Evolutionary conservation across 139 green algal species (phyloP).

Genomic region (Edaphochlamys debaryana): DNA sequence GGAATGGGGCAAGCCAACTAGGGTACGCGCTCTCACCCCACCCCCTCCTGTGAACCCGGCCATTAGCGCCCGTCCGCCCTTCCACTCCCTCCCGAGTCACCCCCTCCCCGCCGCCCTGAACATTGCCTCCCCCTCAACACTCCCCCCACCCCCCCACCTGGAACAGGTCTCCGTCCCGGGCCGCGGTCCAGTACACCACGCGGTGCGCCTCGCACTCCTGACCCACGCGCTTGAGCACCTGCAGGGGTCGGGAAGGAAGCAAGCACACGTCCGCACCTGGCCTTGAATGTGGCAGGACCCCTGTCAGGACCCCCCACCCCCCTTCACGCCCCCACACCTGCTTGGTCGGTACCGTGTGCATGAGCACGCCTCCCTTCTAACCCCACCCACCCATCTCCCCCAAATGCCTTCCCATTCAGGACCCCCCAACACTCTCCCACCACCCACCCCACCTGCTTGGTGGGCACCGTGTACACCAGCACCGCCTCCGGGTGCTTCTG

Average conservation of each 20-base stretch:
- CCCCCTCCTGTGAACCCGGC: no score
- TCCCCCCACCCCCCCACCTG: constrained; percentile 40
- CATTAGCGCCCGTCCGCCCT: no score
- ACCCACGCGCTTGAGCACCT: constrained; percentile 66
- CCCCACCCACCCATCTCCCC: neutral
- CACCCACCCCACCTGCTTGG: constrained; percentile 43
- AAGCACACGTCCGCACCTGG: no score
- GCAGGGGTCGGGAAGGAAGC: neutral
- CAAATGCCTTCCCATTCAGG: neutral
- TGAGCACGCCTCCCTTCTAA: neutral
- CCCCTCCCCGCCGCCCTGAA: no score
- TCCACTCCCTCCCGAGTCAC: no score
- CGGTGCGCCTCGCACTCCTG: constrained; percentile 66
- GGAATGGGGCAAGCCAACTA: no score
- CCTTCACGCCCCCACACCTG: no score
- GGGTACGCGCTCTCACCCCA: no score
- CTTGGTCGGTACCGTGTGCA: no score
- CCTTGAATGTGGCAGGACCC: no score
- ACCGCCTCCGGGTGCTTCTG: neutral
- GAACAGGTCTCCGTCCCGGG: constrained; percentile 33
- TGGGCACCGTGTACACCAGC: constrained; percentile 66
- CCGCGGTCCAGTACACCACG: constrained; percentile 65
- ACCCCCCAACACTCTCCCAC: neutral
- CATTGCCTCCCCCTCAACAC: no score
- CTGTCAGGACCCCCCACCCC: no score